Base-by-base conservation (phyloP, 768 basidiomycete species). In the Rhizopogon roseolus region DNA sequence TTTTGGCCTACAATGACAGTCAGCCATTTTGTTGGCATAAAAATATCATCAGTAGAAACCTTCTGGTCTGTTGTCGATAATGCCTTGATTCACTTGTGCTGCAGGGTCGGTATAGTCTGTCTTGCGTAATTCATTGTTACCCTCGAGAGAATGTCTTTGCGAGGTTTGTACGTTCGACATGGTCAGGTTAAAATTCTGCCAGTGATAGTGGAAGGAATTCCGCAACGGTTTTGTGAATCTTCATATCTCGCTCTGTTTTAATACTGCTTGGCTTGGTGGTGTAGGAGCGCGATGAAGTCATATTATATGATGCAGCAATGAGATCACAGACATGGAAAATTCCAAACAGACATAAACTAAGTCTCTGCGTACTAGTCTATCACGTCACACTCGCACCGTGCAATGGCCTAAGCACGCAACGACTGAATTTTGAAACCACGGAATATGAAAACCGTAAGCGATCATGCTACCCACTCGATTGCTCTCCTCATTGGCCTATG, bases 61-160 rank as follows among this genome's bases (percentile, higher is more conserved):
- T 58, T 57, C 53, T 11, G 60, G 55, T n/a, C 62, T 54, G n/a
- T 56, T 53, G 6, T 62, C 58, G 13, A 64, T 49, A 14, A 68
- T 61, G 8, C 53, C 61, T 50, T 63, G 61, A 50, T 58, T 61
- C 28, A 8, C 16, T 1, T 54, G 1, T 3, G 56, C 44, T 6
- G 60, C 50, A 4, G 50, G 52, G 9, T 60, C 53, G 45, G 50
- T 54, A 29, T 62, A 61, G 52, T 61, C 55, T n/a, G 55, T 58
- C 1, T 53, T 52, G 13, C 45, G 59, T 34, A 59, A 40, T 6
- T 53, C 38, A 41, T 57, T 55, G 16, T 66, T 63, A 16, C 55
- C 65, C 22, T 57, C 43, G 17, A 65, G 57, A 2, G 62, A 64
- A 34, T 60, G 66, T 17, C 29, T 29, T 10, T 59, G 55, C 19